Conservation (phyloP, 306 rosid genomes). For the Gynostemma pentaphyllum region DNA sequence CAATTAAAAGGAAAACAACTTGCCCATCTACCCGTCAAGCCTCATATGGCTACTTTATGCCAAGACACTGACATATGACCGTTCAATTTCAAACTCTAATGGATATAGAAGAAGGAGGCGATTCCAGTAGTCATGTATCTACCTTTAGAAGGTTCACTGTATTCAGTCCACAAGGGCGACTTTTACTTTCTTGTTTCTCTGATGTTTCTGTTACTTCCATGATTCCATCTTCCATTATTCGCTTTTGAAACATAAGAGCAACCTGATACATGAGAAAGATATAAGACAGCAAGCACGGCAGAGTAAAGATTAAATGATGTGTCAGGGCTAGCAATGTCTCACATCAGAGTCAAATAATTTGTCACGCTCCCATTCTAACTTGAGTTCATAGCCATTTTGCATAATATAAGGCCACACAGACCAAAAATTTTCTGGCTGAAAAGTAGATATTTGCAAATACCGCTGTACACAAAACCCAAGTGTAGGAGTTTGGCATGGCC, state of each 20-base stretch:
- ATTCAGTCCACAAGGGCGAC: constrained; percentile 90
- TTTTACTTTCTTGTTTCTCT: constrained; percentile 81
- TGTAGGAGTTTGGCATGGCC: constrained; percentile 98
- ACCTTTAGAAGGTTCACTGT: constrained; percentile 98
- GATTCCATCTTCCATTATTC: constrained; percentile 57
- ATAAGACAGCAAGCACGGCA: constrained; percentile 5
- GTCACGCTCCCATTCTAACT: constrained; percentile 89
- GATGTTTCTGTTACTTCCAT: constrained; percentile 59
- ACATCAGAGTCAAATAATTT: constrained; percentile 77
- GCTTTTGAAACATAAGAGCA: constrained; percentile 75
- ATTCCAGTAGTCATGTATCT: constrained; percentile 13
- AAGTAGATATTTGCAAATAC: constrained; percentile 77
- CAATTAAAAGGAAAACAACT: too few relatives aligned
- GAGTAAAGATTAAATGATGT: constrained; percentile 2
- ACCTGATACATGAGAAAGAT: constrained; percentile 38
- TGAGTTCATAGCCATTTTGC: constrained; percentile 75
- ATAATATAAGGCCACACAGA: constrained; percentile 60
- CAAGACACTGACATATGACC: neutral
- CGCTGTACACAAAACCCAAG: constrained; percentile 96
- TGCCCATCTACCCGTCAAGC: too few relatives aligned
- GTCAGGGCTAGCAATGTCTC: constrained; percentile 17
- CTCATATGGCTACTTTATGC: neutral
- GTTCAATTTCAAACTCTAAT: neutral
- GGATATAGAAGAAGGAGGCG: neutral
- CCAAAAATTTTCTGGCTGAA: constrained; percentile 95